These are phyloP conservation scores for Chlamydomonas sphaeroides DNA, from an alignment of 139 green algal species.

Conservation along the genomic window DNA sequence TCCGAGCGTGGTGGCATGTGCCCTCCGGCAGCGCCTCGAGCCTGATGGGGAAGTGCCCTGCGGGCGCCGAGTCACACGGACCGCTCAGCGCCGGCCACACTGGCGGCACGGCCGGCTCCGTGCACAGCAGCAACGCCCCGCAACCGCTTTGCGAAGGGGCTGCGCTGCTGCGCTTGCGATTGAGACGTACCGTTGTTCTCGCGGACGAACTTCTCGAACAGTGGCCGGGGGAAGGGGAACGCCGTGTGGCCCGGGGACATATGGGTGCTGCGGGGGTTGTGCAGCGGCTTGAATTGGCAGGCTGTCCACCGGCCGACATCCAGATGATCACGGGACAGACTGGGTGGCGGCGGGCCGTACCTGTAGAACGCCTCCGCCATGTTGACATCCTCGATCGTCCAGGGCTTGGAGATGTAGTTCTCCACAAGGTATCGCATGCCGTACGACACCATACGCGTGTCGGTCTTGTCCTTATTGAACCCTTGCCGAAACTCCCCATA, in stretches of 20 bases:
- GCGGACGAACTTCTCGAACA: conserved; percentile 86
- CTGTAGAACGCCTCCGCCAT: conserved; percentile 81
- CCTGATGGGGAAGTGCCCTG: conserved; percentile 89
- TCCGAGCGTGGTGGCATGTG: conserved; percentile 73
- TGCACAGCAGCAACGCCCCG: no score
- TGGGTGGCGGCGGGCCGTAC: no score
- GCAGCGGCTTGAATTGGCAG: no score
- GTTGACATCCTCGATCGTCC: conserved; percentile 88
- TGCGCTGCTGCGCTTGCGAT: no score
- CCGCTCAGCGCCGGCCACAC: no score
- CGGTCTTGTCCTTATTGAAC: conserved; percentile 75
- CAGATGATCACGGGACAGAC: no score
- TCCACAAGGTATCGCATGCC: conserved; percentile 90
- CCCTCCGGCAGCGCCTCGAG: conserved; percentile 89
- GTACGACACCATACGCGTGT: conserved; percentile 83
- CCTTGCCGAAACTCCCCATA: conserved; percentile 90
- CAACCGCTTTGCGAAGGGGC: no score
- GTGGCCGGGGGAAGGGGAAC: conserved; percentile 82
- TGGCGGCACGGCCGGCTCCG: no score
- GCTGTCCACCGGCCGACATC: no score
- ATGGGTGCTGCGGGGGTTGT: conserved; percentile 73
- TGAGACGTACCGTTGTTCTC: conserved; percentile 83
- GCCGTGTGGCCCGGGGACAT: conserved; percentile 65
- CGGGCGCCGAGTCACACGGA: no score
- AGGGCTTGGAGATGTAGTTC: conserved; percentile 76